phyloP scores from a whole-genome alignment of 2,329 filamentous ascomycete species.

The Ceratocystis eucalypticola region DNA sequence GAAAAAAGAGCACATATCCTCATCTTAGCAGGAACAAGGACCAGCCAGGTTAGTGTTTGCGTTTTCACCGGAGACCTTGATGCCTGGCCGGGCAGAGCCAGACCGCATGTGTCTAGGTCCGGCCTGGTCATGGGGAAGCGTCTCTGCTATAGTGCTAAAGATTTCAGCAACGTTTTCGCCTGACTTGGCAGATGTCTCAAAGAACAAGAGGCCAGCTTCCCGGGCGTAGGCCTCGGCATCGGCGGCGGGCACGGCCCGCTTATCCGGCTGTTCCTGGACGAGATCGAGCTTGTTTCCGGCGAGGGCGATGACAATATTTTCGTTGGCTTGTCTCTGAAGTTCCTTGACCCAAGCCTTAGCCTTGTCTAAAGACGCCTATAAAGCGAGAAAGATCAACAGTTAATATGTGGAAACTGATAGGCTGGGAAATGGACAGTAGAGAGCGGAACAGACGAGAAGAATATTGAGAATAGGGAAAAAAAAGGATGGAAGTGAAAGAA shows the following conservation, averaged over 20 bases:
- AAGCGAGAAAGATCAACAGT: conserved; percentile 18
- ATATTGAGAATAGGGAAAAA: neutral
- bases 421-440: neutral
- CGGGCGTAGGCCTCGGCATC: conserved; percentile 92
- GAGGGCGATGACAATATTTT: conserved; percentile 97
- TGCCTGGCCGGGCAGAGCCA: conserved; percentile 42
- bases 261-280: conserved; percentile 86
- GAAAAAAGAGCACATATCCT: neutral
- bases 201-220: conserved; percentile 90
- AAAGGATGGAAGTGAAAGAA: neutral
- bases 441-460: conserved; percentile 10
- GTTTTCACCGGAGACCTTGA: conserved; percentile 43
- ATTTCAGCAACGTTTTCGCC: conserved; percentile 90
- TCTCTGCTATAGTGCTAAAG: conserved; percentile 96
- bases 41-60: conserved; percentile 44
- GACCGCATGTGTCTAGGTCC: conserved; percentile 75
- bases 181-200: conserved; percentile 96
- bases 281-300: conserved; percentile 97
- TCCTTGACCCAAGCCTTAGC: conserved; percentile 99
- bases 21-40: conserved; percentile 41
- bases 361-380: conserved; percentile 87
- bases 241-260: conserved; percentile 75
- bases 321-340: conserved; percentile 94
- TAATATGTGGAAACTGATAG: neutral
- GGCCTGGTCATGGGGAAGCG: conserved; percentile 87